Base-by-base conservation (phyloP, 768 basidiomycete genomes). In the Podaxis sp. region DNA sequence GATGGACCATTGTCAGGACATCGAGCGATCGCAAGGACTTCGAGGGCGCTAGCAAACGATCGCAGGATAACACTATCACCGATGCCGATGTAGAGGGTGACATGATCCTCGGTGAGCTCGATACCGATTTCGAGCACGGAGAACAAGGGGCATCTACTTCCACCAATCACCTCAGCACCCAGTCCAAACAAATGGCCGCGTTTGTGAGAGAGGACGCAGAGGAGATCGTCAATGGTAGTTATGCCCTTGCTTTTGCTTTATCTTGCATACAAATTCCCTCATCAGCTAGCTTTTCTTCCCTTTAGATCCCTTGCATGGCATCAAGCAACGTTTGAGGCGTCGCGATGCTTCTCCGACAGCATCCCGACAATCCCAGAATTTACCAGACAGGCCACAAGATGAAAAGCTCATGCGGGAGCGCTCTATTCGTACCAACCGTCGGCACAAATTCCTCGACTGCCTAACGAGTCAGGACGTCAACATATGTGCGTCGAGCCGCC, bases 381-480 rank as follows among this genome's bases (percentile, higher is more conserved):
- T 73, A 39, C 69, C 66, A 44, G 65, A 55, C 51, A 68, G 59
- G 59, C 68, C 72, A 36, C 70, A 72, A 15, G 73, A 68, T 57
- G 79, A 84, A 63, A 89, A 86, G 67, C 80, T 90, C 17, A 76
- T 84, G 70, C 84, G 91, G 22, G 89, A 92, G 73, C 82, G 84
- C 17, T 93, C 92, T 9, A 90, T 93, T 72, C 84, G 87, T 61
- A 86, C 88, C 11, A 92, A 90, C 70, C 83, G 90, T 66, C 84
- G 87, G 58, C 82, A 87, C 64, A 95, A 93, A 70, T 95, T 96
- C 71, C 77, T 92, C 44, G 88, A 91, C 63, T 94, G 91, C 72
- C 75, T 96, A 48, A 82, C 81, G 30, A 82, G 81, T 63, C 86
- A 89, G 59, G 90, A 93, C 66, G 88, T 96, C 54, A 89, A 94